Evolutionary conservation across 2,329 filamentous ascomycete species (phyloP), one percentile per base, ranked within the genome.

Genomic region (Colletotrichum aenigma): DNA sequence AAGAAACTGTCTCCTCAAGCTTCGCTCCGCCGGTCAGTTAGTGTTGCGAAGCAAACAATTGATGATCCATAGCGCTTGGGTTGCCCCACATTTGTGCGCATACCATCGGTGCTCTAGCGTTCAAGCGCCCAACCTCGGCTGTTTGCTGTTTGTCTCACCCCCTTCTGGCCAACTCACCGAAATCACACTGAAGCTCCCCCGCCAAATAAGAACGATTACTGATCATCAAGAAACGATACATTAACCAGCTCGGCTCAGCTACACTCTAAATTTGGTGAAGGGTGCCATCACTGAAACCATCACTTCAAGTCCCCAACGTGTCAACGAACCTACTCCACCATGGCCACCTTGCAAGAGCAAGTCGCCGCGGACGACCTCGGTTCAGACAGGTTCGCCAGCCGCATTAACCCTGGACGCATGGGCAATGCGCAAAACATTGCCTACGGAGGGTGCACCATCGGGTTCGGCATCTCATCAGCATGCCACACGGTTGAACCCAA

Each of bases 391-490:
- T 84, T 78, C 61, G 77, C 81, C 56, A 82, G 82, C n/a, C 79
- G 77, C 13, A 58, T 71, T 12, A 68, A 78, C n/a, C 83, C 83
- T 2, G 76, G 80, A 18, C 76, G 79, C 16, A 80, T 84, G 82
- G 83, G 83, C 16, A 84, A 84, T 58, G 67, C 80, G 75, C 78
- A 61, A 74, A 77, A 77, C 26, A 82, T 85, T 38, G 87, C 87
- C 3, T 89, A 87, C 74, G 87, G 88, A 36, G 87, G 88, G 2
- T 89, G 84, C 75, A 81, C 87, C 3, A 78, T 87, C 3, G 84
- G 79, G 6, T 75, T 85, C 4, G 88, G 86, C 2, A 81, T 85
- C 12, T 84, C 85, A 76, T 85, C 87, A 0, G 88, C 88, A 0
- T 84, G 78, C 60, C 79, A 81, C 4, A 85, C 85, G 1, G 84